phyloP scores from a whole-genome alignment of 2,329 filamentous ascomycete genomes.

The Mycosphaerella sp. region DNA sequence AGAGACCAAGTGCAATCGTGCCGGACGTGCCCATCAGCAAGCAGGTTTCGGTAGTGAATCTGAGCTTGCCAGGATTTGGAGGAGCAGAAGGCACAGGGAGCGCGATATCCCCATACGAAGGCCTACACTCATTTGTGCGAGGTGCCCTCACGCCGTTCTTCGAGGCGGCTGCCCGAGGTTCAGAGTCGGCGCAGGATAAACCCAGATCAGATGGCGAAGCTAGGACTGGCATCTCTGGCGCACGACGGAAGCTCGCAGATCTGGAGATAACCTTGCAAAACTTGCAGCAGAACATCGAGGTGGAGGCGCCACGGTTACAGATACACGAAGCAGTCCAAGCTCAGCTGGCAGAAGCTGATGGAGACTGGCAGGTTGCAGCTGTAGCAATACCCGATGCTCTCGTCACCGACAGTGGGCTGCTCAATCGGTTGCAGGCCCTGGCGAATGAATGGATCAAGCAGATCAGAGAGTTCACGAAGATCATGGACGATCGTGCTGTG shows the following conservation, averaged over 20 bases:
- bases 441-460: constrained; percentile 99
- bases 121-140: constrained; percentile 85
- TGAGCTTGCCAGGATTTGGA: constrained; percentile 72
- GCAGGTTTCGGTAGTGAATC: constrained; percentile 88
- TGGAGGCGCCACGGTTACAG: constrained; percentile 80
- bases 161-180: constrained; percentile 85
- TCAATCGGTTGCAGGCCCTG: constrained; percentile 87
- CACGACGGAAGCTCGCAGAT: constrained; percentile 94
- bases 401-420: constrained; percentile 82
- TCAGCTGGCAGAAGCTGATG: constrained; percentile 67
- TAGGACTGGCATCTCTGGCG: constrained; percentile 92
- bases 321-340: constrained; percentile 84
- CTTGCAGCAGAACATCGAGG: constrained; percentile 95
- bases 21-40: constrained; percentile 72
- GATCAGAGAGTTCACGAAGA: constrained; percentile 92
- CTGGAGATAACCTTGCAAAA: constrained; percentile 85
- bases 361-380: constrained; percentile 62
- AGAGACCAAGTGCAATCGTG: constrained; percentile 83
- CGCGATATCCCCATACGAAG: constrained; percentile 78
- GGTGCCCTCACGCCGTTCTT: constrained; percentile 92
- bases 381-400: constrained; percentile 70
- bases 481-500: constrained; percentile 73
- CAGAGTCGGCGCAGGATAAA: constrained; percentile 60
- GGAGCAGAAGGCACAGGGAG: constrained; percentile 43
- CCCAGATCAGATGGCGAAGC: constrained; percentile 78